Percentiles rank a stretch among this genome's conserved stretches.
phyloP scores from a whole-genome alignment of 805 yeast species.

The Cyberlindnera veronae region DNA sequence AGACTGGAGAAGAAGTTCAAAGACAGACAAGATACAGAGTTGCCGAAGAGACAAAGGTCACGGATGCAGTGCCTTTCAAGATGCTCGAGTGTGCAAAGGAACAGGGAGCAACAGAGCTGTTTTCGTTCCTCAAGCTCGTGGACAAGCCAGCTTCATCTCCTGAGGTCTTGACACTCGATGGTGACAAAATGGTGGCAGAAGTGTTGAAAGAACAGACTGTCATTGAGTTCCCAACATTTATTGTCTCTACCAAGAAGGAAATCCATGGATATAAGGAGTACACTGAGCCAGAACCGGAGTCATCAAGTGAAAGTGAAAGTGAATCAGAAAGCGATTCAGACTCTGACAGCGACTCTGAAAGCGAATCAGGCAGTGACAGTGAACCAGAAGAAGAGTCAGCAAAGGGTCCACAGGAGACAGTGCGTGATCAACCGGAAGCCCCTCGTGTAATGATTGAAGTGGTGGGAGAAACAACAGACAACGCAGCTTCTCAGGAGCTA shows the following conservation, averaged over 20 bases:
- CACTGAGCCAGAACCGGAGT: slow-evolving; percentile 1
- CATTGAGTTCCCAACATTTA: slow-evolving; percentile 75
- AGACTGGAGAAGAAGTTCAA: slow-evolving; percentile 26
- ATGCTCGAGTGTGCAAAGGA: slow-evolving; percentile 13
- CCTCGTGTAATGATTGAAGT: background rate
- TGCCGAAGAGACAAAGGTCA: slow-evolving; percentile 30
- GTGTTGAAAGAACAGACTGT: slow-evolving; percentile 55
- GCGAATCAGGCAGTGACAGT: slow-evolving; percentile 18
- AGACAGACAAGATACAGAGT: slow-evolving; percentile 37
- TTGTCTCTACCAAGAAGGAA: slow-evolving; percentile 34
- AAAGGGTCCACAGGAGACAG: slow-evolving; percentile 1
- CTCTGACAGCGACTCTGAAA: slow-evolving; percentile 12
- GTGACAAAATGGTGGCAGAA: slow-evolving; percentile 39
- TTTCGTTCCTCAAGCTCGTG: slow-evolving; percentile 30
- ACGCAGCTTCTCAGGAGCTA: no score
- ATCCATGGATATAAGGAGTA: slow-evolving; percentile 29
- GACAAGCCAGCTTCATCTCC: slow-evolving; percentile 31
- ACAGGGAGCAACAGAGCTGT: slow-evolving; percentile 14
- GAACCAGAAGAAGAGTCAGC: slow-evolving; percentile 21
- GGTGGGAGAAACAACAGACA: background rate
- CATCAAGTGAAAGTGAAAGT: background rate
- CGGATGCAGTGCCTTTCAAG: slow-evolving; percentile 31
- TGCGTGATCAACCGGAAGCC: no score
- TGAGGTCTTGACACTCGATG: slow-evolving; percentile 37
- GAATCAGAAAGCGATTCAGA: slow-evolving; percentile 11